Base-by-base conservation (phyloP, 345 rosid genomes). In the Hibiscus trionum region DNA sequence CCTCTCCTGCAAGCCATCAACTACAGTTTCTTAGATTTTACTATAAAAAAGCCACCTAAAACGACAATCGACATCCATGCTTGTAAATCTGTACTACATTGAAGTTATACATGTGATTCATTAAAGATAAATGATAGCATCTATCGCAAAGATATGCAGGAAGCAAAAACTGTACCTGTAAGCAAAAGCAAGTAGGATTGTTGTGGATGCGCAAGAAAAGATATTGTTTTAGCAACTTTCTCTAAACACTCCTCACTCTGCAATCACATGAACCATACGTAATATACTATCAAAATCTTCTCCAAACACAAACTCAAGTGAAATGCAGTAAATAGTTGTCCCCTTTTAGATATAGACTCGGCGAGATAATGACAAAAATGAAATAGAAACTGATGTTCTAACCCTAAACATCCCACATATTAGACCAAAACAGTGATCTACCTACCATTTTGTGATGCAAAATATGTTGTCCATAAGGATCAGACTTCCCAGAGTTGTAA, bases 191-290 rank as follows among this genome's bases (percentile, higher is more conserved):
- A 65, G 79, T 71, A 56, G 31, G 84, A 81, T 49, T 85, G 76
- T 39, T 64, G 80, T 4, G 87, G 88, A 26, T 27, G 81, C 1
- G 87, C 81, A 7, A 94, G 97, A 84, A 83, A 85, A 17, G 90
- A 79, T 75, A 88, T 64, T 46, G 97, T 88, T 76, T 86, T 82
- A 29, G 85, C 53, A 73, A 91, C 89, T 72, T 90, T 91, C 75
- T 91, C 96, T 79, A 94, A 71, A 69, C 98, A 94, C 77, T 94
- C 96, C 76, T 73, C 76, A 80, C 98, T 94, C 97, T 91, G 88
- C 70, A 73, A 80, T 52, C 82, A 80, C 10, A 12, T 56, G 62
- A 58, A 56, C 26, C 15, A 72, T 14, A 7, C 56, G 3, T 26
- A 58, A 5, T 27, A 12, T 8, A 63, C 10, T 8, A 7, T 64